phyloP scores from a whole-genome alignment of 805 yeast species.

The Zygoascus flipseniorum region DNA sequence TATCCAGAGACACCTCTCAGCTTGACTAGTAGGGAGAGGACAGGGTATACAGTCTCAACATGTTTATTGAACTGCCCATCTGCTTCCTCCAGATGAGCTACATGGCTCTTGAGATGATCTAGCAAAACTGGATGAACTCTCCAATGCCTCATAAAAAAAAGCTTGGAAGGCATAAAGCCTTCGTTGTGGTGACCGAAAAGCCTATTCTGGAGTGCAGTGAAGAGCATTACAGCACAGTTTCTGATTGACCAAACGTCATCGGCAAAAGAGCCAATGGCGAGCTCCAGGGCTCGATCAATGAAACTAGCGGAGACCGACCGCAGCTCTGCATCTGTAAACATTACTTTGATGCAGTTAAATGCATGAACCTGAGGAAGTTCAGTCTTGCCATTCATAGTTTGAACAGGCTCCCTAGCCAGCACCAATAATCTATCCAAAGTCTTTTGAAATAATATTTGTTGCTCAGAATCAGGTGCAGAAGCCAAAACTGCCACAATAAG shows the following conservation, averaged over 20 bases:
- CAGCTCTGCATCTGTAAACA: slow-evolving; percentile 66
- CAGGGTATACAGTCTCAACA: slow-evolving; percentile 63
- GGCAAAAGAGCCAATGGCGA: slow-evolving; percentile 56
- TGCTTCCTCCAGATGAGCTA: slow-evolving; percentile 13
- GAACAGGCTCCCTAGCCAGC: slow-evolving; percentile 47
- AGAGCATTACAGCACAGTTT: slow-evolving; percentile 90
- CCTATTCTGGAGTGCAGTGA: slow-evolving; percentile 73
- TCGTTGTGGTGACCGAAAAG: slow-evolving; percentile 55
- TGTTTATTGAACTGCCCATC: slow-evolving; percentile 18
- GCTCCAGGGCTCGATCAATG: slow-evolving; percentile 48
- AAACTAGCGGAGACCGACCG: slow-evolving; percentile 42
- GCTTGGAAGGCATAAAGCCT: slow-evolving; percentile 37
- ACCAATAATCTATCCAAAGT: slow-evolving; percentile 46
- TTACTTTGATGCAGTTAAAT: slow-evolving; percentile 68
- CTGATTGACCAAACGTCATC: slow-evolving; percentile 76
- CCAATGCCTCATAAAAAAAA: slow-evolving; percentile 61
- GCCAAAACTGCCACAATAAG: slow-evolving; percentile 67
- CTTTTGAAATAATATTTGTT: slow-evolving; percentile 30
- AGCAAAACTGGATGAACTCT: slow-evolving; percentile 44
- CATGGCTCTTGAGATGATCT: slow-evolving; percentile 20
- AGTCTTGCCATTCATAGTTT: slow-evolving; percentile 41
- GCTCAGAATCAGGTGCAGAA: slow-evolving; percentile 33
- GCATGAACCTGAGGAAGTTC: slow-evolving; percentile 94
- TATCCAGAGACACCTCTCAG: slow-evolving; percentile 54
- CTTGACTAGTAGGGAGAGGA: slow-evolving; percentile 61